phyloP scores from a whole-genome alignment of 2,329 filamentous ascomycete species.

The Claviceps pusilla region DNA sequence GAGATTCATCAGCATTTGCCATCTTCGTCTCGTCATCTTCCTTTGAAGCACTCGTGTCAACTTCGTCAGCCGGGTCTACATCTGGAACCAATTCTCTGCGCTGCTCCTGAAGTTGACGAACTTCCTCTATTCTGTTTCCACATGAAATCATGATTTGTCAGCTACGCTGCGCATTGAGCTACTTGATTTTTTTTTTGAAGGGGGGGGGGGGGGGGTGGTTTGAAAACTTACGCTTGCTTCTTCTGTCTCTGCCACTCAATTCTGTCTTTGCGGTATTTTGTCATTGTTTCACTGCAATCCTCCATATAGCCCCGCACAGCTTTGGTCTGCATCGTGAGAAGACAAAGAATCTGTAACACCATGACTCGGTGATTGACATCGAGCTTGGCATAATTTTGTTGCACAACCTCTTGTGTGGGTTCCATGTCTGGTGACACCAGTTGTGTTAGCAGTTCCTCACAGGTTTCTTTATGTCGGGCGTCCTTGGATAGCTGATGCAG shows the following conservation, averaged over 20 bases:
- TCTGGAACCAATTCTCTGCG: constrained; percentile 58
- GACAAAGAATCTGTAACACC: constrained; percentile 70
- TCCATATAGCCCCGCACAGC: constrained; percentile 79
- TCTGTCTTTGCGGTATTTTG: constrained; percentile 84
- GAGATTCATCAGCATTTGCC: constrained; percentile 48
- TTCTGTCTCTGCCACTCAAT: constrained; percentile 78
- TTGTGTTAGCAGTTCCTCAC: constrained; percentile 63
- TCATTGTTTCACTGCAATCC: constrained; percentile 87
- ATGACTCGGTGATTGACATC: constrained; percentile 72
- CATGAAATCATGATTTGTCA: background rate
- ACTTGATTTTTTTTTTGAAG: background rate
- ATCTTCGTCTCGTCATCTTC: constrained; percentile 45
- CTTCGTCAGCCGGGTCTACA: constrained; percentile 52
- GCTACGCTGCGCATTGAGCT: constrained; percentile 1
- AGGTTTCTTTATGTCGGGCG: constrained; percentile 51
- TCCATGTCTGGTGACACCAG: constrained; percentile 68
- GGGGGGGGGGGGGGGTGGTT: no score
- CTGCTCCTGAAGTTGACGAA: constrained; percentile 56
- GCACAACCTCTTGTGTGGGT: constrained; percentile 60
- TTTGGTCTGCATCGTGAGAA: constrained; percentile 75
- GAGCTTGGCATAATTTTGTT: constrained; percentile 55
- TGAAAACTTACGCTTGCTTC: constrained; percentile 41
- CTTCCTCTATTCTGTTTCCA: constrained; percentile 46
- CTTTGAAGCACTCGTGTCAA: constrained; percentile 29
- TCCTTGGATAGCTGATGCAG: constrained; percentile 72